Evolutionary conservation across 1,284 basidiomycete species (phyloP).

Genomic region (Apiotrichum veenhuisii): DNA sequence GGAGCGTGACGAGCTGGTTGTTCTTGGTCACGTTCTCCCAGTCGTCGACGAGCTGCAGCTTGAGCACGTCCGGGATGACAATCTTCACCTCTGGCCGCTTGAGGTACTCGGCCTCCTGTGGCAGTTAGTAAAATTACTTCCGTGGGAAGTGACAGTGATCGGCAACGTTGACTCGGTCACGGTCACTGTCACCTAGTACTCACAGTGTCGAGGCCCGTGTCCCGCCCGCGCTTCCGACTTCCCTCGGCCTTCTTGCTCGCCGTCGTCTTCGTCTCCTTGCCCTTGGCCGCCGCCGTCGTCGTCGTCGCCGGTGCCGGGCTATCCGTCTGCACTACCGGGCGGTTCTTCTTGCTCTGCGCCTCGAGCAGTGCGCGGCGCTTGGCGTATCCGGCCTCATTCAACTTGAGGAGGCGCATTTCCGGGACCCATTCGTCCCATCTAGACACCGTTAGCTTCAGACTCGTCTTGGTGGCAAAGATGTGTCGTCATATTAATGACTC

Average conservation of each 20-base stretch:
- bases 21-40: conserved; percentile 98
- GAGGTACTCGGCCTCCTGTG: conserved; percentile 54
- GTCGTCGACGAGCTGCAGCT: conserved; percentile 88
- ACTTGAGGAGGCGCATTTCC: conserved; percentile 74
- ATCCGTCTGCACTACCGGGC: conserved; percentile 23
- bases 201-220: conserved; percentile 43
- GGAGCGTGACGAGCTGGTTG: conserved; percentile 82
- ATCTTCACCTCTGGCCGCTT: conserved; percentile 89
- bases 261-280: conserved; percentile 39
- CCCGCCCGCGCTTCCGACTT: conserved; percentile 51
- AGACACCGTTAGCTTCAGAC: neutral
- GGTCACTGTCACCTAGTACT: conserved; percentile 13
- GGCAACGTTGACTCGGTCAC: too few species aligned
- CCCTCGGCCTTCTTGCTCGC: conserved; percentile 50
- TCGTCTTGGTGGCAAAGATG: too few species aligned
- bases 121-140: neutral
- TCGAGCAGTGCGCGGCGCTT: conserved; percentile 60
- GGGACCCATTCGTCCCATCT: conserved; percentile 98
- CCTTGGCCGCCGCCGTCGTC: conserved; percentile 29
- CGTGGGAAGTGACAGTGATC: neutral
- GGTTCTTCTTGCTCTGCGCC: conserved; percentile 46
- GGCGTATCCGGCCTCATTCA: conserved; percentile 77
- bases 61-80: conserved; percentile 80
- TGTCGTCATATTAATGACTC: neutral
- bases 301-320: conserved; percentile 30